Percentiles rank a stretch among this genome's conserved stretches.
Conservation (phyloP, 78 protist genomes). For the Dictyostelium purpureum region DNA sequence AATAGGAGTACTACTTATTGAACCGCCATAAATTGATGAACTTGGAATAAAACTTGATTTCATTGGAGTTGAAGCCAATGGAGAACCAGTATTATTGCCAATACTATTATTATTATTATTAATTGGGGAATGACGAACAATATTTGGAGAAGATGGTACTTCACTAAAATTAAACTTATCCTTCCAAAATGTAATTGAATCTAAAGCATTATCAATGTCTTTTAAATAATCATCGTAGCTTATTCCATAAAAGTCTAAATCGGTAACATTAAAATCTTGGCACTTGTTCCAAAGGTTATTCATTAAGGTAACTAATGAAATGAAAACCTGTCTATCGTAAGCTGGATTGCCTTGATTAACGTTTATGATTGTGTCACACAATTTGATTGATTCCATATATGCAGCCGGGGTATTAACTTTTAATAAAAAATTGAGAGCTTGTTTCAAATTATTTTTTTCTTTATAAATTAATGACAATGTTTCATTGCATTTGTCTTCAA, state of each 20-base stretch:
- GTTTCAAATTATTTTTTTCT: not conserved
- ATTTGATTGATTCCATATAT: not conserved
- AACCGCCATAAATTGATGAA: not conserved
- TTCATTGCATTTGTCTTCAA: not conserved
- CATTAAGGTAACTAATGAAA: not conserved
- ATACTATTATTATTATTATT: not conserved
- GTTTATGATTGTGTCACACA: constrained; percentile 6
- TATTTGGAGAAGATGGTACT: not conserved
- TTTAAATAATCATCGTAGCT: not conserved
- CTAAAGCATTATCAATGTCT: not conserved
- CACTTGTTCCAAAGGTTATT: constrained; percentile 4
- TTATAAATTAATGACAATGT: not conserved
- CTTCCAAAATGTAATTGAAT: not conserved
- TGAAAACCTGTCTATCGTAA: not conserved
- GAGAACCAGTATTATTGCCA: not conserved
- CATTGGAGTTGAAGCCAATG: not conserved
- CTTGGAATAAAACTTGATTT: not conserved
- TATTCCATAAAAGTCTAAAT: constrained; percentile 11
- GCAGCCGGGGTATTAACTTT: constrained; percentile 44
- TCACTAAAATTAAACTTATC: not conserved
- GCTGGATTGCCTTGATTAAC: not conserved
- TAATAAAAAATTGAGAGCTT: constrained; percentile 13
- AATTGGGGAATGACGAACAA: not conserved
- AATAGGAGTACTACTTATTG: not conserved
- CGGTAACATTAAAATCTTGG: constrained; percentile 36